These are phyloP conservation scores for Coemansia sp. DNA, from an alignment of 192 early-diverging fungal genomes.

Conservation along the genomic window DNA sequence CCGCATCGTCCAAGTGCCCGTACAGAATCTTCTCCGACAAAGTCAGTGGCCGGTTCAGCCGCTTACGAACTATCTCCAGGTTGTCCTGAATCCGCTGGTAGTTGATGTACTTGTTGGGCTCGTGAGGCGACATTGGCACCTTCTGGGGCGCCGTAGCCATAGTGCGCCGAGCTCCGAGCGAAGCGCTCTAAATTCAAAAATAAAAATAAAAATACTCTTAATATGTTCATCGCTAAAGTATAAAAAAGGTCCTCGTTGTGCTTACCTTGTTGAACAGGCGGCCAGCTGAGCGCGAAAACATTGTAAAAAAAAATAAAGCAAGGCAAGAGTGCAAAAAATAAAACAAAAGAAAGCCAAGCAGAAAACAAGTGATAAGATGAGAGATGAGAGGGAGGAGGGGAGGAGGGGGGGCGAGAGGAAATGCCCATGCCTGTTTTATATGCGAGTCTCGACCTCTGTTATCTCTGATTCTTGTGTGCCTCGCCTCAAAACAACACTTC, in stretches of 20 bases:
- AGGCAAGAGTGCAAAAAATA: conserved; percentile 3
- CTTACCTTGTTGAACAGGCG: conserved; percentile 8
- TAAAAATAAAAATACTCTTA: too few species aligned
- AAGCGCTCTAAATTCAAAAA: conserved; percentile 8
- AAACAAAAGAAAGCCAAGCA: neutral
- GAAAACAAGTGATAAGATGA: conserved; percentile 5
- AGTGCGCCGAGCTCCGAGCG: conserved; percentile 28
- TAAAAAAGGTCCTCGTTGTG: neutral
- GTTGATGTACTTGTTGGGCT: conserved; percentile 94
- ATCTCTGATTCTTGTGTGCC: conserved; percentile 3
- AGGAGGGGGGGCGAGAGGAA: neutral
- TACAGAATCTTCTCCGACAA: conserved; percentile 96
- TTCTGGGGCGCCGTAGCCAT: conserved; percentile 59
- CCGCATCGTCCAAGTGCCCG: conserved; percentile 74
- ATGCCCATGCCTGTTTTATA: neutral
- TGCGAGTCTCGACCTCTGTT: neutral
- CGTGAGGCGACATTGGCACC: conserved; percentile 89
- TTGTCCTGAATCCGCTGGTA: conserved; percentile 95
- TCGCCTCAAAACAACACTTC: conserved; percentile 1
- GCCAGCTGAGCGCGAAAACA: conserved; percentile 2
- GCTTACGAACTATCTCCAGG: conserved; percentile 88
- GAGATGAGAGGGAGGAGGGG: neutral
- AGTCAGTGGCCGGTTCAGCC: conserved; percentile 86
- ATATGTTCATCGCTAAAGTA: neutral
- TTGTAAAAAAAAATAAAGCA: neutral